Evolutionary conservation across 2,329 filamentous ascomycete genomes (phyloP), one percentile per base, ranked within the genome.

Genomic region (Zarea fungicola): DNA sequence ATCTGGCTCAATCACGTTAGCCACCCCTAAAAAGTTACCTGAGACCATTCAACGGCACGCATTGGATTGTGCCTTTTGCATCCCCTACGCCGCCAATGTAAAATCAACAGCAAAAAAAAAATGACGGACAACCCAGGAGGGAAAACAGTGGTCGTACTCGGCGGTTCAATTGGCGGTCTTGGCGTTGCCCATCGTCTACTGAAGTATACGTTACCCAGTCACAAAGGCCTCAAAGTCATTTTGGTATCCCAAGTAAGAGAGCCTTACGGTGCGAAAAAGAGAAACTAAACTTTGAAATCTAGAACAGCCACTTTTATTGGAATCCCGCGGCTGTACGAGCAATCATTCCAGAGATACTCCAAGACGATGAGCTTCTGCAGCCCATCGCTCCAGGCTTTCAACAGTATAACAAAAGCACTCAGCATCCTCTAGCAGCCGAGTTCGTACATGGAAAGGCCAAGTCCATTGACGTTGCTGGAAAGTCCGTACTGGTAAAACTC

Each of bases 261-360:
- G n/a, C n/a, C n/a, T n/a, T n/a, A n/a, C n/a, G n/a, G n/a, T n/a
- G n/a, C n/a, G n/a, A n/a, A n/a, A n/a, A n/a, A n/a, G n/a, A n/a
- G n/a, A n/a, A n/a, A n/a, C n/a, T n/a, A n/a, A n/a, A n/a, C n/a
- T n/a, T n/a, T n/a, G n/a, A n/a, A 26, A 35, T 16, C 25, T 34
- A 80, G 74, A 80, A 73, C 55, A 73, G 68, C 53, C 76, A 81
- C 56, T 76, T 81, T 55, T 81, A 73, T 66, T 80, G 77, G 77
- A 80, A 80, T 62, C 48, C 80, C 5, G 77, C 76, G 22, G 71
- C 78, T 1, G 72, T 79, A 36, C 75, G 78, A 40, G 76, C 74
- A 61, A 71, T 81, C 53, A 63, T 81, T 39, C 76, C 77, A 3
- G 73, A 68, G 31, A 53, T 67, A 42, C 54, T 80, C 58, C 67